Evolutionary conservation across 2,329 filamentous ascomycete genomes (phyloP), one percentile per base, ranked within the genome.

Genomic region (Boeremia exigua): DNA sequence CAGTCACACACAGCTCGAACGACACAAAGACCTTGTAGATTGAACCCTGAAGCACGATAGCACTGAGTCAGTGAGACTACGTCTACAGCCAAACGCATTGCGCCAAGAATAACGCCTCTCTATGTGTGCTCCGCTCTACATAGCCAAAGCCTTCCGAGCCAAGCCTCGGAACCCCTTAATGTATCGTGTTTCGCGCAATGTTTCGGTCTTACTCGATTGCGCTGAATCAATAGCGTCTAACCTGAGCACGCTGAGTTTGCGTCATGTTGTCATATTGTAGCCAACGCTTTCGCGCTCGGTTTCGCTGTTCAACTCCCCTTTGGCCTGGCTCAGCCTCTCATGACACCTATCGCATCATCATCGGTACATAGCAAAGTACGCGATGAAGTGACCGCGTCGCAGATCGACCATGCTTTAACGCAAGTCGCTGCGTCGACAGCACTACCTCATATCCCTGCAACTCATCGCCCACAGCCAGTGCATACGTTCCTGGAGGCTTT

Each of bases 91-190:
- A 36, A 34, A 45, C 19, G 29, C 52, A 40, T 36, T 30, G 23
- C 29, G 52, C 39, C 52, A 55, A 55, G 52, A 15, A 29, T 11
- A 10, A 32, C 17, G 9, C 34, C 38, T 7, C 38, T 30, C 15
- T 38, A n/a, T 12, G n/a, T 37, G 36, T 29, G 29, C 25, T 54
- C 44, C 43, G 44, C 51, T 33, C 12, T 17, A 48, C 5, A 28
- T 23, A 23, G 3, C 19, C 19, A 15, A 54, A 44, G 44, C 45
- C 47, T 28, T 34, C 10, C 6, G 6, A 8, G 53, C 53, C 47
- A 50, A 50, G 53, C 17, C 33, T 19, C 37, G 25, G 53, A 12
- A 25, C 53, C 47, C 47, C 53, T 46, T 50, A 50, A 56, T 50
- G 47, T 47, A 43, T 32, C 25, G 4, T 36, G 46, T 50, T 50